Percentiles rank a stretch among this genome's conserved stretches.
These are phyloP conservation scores for Cucumis sativus DNA, from an alignment of 306 rosid species.

Conservation along the genomic window DNA sequence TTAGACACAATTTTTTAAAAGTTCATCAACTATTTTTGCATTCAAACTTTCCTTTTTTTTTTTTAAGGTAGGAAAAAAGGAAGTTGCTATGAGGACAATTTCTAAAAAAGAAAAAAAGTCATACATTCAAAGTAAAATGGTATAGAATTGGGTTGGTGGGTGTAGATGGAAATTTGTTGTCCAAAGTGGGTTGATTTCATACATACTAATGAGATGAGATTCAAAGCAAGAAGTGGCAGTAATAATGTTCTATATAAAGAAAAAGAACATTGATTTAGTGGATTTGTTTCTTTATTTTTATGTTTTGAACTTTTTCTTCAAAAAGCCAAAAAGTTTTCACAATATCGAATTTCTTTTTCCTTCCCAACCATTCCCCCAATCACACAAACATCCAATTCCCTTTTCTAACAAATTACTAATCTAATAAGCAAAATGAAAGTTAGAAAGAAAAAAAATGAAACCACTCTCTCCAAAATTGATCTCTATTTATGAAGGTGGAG, in stretches of 20 bases:
- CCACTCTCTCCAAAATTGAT: neutral
- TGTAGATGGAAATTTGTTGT: neutral
- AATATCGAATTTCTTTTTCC: neutral
- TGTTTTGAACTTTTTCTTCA: neutral
- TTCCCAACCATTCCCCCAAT: neutral
- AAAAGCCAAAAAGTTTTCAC: neutral
- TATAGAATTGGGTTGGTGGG: neutral
- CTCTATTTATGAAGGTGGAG: neutral
- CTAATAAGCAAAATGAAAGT: neutral
- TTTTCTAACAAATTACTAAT: neutral
- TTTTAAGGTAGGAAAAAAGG: neutral
- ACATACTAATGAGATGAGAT: neutral
- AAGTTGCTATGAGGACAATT: neutral
- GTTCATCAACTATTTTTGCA: too few relatives aligned
- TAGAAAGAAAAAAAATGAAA: neutral
- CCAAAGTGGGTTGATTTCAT: neutral
- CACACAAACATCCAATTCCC: neutral
- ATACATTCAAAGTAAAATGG: neutral
- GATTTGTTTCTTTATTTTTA: neutral
- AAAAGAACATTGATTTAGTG: neutral
- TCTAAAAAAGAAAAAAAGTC: neutral
- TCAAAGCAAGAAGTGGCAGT: neutral
- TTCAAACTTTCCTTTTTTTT: too few relatives aligned
- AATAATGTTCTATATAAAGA: neutral
- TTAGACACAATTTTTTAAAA: too few relatives aligned